Conservation (phyloP, 495 filamentous ascomycete species). For the Aspergillus asperescens region DNA sequence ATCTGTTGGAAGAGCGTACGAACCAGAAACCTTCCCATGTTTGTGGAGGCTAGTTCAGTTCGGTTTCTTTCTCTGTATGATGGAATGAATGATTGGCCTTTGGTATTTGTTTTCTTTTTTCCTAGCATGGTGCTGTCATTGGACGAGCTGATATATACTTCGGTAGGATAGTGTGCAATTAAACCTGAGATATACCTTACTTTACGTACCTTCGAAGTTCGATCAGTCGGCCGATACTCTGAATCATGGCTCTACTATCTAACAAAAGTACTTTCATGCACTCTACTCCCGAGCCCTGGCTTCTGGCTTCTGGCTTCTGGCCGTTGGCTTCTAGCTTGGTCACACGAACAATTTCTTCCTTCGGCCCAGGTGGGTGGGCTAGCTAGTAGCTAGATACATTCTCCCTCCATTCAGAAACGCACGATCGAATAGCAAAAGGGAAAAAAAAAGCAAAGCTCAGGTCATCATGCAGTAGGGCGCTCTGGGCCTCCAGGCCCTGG, state of each 20-base stretch:
- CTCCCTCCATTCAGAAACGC: slow-evolving; percentile 7
- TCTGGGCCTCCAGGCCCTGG: too few species aligned
- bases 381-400: slow-evolving; percentile 1
- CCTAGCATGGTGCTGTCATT: background rate
- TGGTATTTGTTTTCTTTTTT: background rate
- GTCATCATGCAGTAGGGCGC: background rate
- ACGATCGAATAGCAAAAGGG: background rate
- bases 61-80: slow-evolving; percentile 9
- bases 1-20: background rate
- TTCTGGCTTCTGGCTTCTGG: background rate
- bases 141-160: slow-evolving; percentile 9
- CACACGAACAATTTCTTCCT: slow-evolving; percentile 7
- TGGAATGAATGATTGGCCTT: slow-evolving; percentile 6
- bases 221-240: too few species aligned
- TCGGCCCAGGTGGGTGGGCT: background rate
- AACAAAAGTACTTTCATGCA: background rate
- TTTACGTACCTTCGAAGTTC: background rate
- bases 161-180: slow-evolving; percentile 5
- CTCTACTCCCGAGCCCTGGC: background rate
- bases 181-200: background rate
- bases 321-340: background rate
- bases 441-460: background rate
- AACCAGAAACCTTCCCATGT: background rate
- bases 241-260: background rate
- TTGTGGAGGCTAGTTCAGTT: background rate